Evolutionary conservation across 2,329 filamentous ascomycete genomes (phyloP), one percentile per base, ranked within the genome.

Genomic region (Cordyceps militaris): DNA sequence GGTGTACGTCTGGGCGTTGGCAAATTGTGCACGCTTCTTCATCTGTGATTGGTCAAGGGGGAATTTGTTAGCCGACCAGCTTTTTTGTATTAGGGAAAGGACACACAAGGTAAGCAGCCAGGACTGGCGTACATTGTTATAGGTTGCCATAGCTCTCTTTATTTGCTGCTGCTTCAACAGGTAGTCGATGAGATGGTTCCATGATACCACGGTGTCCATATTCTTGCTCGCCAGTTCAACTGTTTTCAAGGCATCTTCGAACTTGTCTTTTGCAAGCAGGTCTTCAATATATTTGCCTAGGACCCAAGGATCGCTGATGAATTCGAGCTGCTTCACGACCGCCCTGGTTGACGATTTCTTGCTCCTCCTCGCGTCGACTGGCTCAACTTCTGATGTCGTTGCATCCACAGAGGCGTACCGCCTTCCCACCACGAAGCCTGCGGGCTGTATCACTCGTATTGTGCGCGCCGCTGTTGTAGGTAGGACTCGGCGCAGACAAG

Each of bases 11-110:
- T 87, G 82, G 3, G 84, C 81, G 68, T 92, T 93, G 1, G 94
- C 93, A 26, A 81, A 77, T 65, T 95, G 88, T 5, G 79, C 86
- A 61, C 91, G 82, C 74, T 97, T 97, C 75, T 97, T 99, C 93
- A 99, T 97, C 88, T 90, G 63, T 13, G 30, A 36, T 43, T 13
- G 26, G 7, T 3, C 58, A 61, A 66, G 54, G 65, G 42, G 21
- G 5, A 57, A 11, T 28, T 19, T 42, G 28, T 8, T 52, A 57
- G 14, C 57, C n/a, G n/a, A n/a, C n/a, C n/a, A n/a, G n/a, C n/a
- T n/a, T n/a, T n/a, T n/a, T n/a, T n/a, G n/a, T n/a, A n/a, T n/a
- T n/a, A n/a, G n/a, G n/a, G 66, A 60, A 7, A n/a, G 2, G 9
- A 13, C 2, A 7, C 16, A n/a, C 11, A 4, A 14, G 1, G 32